Evolutionary conservation across 331 rosid species (phyloP).

Genomic region (Rosa hybrid): DNA sequence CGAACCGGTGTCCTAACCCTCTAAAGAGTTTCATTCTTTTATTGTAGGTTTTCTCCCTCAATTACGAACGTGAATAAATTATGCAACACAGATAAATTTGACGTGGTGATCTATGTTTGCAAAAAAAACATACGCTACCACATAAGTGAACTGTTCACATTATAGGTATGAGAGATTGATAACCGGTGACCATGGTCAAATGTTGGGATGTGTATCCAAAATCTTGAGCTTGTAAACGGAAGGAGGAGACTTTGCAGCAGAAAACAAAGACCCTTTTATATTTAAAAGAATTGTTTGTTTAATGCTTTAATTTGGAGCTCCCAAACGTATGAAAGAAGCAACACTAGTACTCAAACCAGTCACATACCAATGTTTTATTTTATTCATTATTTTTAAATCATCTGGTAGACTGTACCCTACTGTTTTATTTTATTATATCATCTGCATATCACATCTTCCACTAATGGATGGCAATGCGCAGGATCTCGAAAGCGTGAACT

Average conservation of each 20-base stretch:
- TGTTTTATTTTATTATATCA: not conserved
- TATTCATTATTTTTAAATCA: not conserved
- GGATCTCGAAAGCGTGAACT: conserved; percentile 32
- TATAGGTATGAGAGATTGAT: no score
- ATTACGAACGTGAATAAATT: no score
- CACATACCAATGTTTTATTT: not conserved
- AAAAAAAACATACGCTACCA: no score
- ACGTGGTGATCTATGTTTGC: no score
- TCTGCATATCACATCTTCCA: not conserved
- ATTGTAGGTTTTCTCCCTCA: no score
- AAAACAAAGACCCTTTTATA: conserved; percentile 31
- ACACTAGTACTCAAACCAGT: conserved; percentile 39
- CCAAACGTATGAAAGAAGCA: conserved; percentile 57
- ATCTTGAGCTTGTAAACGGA: no score
- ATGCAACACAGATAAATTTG: no score
- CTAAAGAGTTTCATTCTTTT: no score
- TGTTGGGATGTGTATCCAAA: no score
- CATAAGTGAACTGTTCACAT: no score
- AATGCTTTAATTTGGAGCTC: conserved; percentile 26
- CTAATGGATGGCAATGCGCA: not conserved
- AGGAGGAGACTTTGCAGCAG: conserved; percentile 35
- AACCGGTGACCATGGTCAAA: no score
- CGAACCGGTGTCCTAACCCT: no score
- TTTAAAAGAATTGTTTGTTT: not conserved
- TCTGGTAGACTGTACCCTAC: not conserved